Conservation (phyloP, 176 grass and related monocot genomes). For the Pontederia crassipes region DNA sequence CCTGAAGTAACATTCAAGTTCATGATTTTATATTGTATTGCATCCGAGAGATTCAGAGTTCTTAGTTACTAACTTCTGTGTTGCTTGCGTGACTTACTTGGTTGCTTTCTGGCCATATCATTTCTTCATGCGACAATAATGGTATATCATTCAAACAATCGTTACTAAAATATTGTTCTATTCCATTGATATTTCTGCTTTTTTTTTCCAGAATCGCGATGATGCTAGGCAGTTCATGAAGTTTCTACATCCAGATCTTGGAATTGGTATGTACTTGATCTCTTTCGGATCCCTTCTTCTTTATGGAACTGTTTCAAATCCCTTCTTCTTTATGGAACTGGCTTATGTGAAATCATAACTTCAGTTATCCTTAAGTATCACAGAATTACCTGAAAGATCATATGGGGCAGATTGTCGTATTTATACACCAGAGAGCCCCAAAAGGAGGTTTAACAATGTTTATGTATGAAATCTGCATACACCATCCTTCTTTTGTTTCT, state of each 20-base stretch:
- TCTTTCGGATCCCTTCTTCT: conserved; percentile 1
- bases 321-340: not conserved
- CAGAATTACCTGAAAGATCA: conserved; percentile 98
- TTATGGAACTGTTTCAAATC: conserved; percentile 3
- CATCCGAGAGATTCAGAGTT: not conserved
- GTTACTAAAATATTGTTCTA: no score
- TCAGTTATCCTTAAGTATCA: conserved; percentile 17
- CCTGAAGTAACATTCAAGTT: no score
- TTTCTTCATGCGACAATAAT: no score
- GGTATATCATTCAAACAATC: not conserved
- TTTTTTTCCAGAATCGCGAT: conserved; percentile 62
- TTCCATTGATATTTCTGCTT: conserved; percentile 6
- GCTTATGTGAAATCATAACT: conserved; percentile 16
- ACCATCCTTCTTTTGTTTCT: conserved; percentile 33
- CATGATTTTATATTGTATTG: no score
- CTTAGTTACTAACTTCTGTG: not conserved
- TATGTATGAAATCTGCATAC: conserved; percentile 89
- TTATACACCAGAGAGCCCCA: conserved; percentile 92
- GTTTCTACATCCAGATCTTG: conserved; percentile 89
- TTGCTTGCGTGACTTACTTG: no score
- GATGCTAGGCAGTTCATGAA: conserved; percentile 96
- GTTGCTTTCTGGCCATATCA: not conserved
- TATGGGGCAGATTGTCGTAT: conserved; percentile 92
- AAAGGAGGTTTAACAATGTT: conserved; percentile 97
- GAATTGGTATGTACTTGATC: conserved; percentile 56